These are phyloP conservation scores for Metschnikowia santaceciliae DNA, from an alignment of 805 yeast genomes.

Conservation along the genomic window DNA sequence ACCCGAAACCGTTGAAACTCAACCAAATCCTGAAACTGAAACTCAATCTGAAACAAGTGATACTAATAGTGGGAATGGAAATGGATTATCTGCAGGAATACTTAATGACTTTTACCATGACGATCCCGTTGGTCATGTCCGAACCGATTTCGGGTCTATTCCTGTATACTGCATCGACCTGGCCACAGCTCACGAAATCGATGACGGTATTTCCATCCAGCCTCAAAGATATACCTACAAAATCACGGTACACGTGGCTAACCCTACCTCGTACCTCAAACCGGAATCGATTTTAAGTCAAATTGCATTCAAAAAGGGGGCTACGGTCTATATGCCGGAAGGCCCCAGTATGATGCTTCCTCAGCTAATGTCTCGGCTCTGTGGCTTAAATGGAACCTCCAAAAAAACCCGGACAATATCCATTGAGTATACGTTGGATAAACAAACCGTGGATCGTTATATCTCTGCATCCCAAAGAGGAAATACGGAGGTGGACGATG, in stretches of 20 bases:
- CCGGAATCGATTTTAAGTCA: constrained; percentile 40
- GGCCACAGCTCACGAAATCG: constrained; percentile 79
- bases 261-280: constrained; percentile 68
- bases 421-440: constrained; percentile 27
- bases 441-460: constrained; percentile 18
- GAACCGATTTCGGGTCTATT: constrained; percentile 42
- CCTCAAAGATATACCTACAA: constrained; percentile 26
- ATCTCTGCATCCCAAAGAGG: constrained; percentile 6
- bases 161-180: constrained; percentile 83
- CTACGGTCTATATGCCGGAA: constrained; percentile 74
- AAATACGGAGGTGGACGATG: constrained; percentile 2
- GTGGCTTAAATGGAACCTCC: constrained; percentile 45
- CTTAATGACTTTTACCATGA: constrained; percentile 17
- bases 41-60: too few species aligned
- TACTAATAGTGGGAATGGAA: background rate
- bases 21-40: too few species aligned
- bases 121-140: constrained; percentile 28
- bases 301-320: constrained; percentile 56
- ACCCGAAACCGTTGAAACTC: background rate
- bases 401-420: constrained; percentile 42
- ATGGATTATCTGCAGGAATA: background rate
- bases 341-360: constrained; percentile 71
- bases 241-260: constrained; percentile 76
- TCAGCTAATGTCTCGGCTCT: constrained; percentile 40
- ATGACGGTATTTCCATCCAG: constrained; percentile 80